phyloP scores from a whole-genome alignment of 139 green algal genomes.

The Closterium sp. region DNA sequence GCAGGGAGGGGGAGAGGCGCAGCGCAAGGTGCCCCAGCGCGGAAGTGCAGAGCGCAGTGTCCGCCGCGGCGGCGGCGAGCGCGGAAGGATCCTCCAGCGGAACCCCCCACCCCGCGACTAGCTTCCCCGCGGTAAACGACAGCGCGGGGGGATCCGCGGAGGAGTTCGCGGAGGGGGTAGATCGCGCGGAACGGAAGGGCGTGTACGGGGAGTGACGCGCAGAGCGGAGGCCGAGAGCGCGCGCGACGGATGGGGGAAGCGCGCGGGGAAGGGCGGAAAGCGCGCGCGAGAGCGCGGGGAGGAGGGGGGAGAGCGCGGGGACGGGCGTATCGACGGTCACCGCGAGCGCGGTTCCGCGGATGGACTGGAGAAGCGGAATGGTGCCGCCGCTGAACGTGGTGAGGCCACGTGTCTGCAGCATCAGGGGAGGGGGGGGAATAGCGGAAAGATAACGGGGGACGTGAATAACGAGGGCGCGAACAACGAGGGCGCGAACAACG shows the following conservation, averaged over 20 bases:
- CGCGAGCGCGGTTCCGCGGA: neutral
- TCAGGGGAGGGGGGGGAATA: neutral
- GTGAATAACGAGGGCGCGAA: too few relatives aligned
- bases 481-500: too few relatives aligned
- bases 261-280: neutral
- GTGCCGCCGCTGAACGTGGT: neutral
- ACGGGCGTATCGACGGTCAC: neutral
- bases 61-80: neutral
- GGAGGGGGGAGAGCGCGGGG: neutral
- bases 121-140: slow-evolving; percentile 33
- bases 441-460: neutral
- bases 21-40: slow-evolving; percentile 33
- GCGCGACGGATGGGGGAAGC: neutral
- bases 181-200: neutral
- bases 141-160: neutral
- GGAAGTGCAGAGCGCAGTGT: slow-evolving; percentile 14
- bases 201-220: neutral
- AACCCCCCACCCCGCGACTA: slow-evolving; percentile 17
- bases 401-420: neutral
- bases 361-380: neutral
- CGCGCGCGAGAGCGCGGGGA: neutral
- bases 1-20: slow-evolving; percentile 4
- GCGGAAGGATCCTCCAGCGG: neutral
- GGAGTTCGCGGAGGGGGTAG: neutral
- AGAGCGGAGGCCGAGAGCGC: neutral